A percentile compares a stretch with the other conserved stretches of the same genome.
These are phyloP conservation scores for Paramecium primaurelia DNA, from an alignment of 73 alveolate genomes.

Conservation along the genomic window DNA sequence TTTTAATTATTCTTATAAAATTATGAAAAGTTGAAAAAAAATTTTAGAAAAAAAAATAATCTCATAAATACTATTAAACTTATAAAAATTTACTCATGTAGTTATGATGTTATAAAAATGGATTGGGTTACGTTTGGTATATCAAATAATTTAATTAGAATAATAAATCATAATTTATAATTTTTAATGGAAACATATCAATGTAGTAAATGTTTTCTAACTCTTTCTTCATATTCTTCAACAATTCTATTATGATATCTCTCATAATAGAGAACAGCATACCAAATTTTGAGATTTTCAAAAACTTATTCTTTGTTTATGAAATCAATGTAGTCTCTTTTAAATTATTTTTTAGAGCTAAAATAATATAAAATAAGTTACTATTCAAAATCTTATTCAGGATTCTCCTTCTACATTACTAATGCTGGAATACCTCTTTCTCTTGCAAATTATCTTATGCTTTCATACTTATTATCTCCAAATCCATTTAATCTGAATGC, in stretches of 20 bases:
- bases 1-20: too few relatives aligned
- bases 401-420: neutral
- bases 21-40: too few relatives aligned
- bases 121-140: neutral
- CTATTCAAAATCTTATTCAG: slow-evolving; percentile 10
- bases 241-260: slow-evolving; percentile 40
- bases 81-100: neutral
- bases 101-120: neutral
- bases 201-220: slow-evolving; percentile 35
- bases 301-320: slow-evolving; percentile 18
- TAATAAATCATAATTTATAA: neutral
- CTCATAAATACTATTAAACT: neutral
- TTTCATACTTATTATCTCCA: slow-evolving; percentile 6
- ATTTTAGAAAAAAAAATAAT: too few relatives aligned
- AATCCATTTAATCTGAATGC: slow-evolving; percentile 55
- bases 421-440: slow-evolving; percentile 65
- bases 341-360: slow-evolving; percentile 11
- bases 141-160: neutral
- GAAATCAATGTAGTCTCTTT: slow-evolving; percentile 53
- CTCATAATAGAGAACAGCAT: slow-evolving; percentile 58
- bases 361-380: neutral
- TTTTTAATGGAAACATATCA: neutral
- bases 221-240: slow-evolving; percentile 33
- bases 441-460: slow-evolving; percentile 53
- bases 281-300: slow-evolving; percentile 57